Conservation (phyloP, 2,329 filamentous ascomycete genomes). For the Cytospora piceicola region DNA sequence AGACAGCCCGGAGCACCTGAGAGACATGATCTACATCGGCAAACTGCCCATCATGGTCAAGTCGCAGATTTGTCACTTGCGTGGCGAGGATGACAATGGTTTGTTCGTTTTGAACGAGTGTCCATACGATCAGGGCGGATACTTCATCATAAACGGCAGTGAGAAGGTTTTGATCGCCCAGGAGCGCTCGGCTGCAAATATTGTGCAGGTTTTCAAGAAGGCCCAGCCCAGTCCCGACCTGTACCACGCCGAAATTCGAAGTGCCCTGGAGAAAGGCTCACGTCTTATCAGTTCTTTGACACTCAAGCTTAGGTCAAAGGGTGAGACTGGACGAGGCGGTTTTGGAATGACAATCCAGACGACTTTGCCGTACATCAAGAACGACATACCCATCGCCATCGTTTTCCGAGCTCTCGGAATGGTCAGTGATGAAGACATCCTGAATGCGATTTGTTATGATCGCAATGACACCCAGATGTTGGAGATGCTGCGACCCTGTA, state of each 20-base stretch:
- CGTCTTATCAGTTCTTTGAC: constrained; percentile 90
- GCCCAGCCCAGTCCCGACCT: constrained; percentile 88
- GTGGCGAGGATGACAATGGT: constrained; percentile 79
- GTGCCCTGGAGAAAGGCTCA: constrained; percentile 94
- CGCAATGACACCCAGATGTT: constrained; percentile 95
- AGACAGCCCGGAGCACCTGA: constrained; percentile 60
- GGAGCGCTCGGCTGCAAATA: constrained; percentile 96
- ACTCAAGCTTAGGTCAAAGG: constrained; percentile 87
- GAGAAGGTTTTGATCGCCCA: constrained; percentile 99
- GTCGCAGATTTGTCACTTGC: constrained; percentile 91
- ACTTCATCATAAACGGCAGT: constrained; percentile 99
- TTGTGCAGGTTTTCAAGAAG: constrained; percentile 99
- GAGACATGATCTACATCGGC: constrained; percentile 84
- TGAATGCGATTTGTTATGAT: constrained; percentile 97
- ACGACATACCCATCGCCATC: constrained; percentile 89
- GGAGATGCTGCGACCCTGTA: constrained; percentile 95
- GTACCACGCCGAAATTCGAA: constrained; percentile 94
- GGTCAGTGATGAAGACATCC: constrained; percentile 95
- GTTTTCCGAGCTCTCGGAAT: constrained; percentile 95
- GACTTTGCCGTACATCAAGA: constrained; percentile 90
- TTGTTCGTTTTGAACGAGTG: constrained; percentile 94
- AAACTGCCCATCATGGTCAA: constrained; percentile 98
- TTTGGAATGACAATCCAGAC: constrained; percentile 89
- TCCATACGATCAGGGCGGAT: constrained; percentile 96
- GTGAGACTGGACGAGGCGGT: constrained; percentile 75